Evolutionary conservation across 495 filamentous ascomycete species (phyloP).

Genomic region (Cercophora samala): DNA sequence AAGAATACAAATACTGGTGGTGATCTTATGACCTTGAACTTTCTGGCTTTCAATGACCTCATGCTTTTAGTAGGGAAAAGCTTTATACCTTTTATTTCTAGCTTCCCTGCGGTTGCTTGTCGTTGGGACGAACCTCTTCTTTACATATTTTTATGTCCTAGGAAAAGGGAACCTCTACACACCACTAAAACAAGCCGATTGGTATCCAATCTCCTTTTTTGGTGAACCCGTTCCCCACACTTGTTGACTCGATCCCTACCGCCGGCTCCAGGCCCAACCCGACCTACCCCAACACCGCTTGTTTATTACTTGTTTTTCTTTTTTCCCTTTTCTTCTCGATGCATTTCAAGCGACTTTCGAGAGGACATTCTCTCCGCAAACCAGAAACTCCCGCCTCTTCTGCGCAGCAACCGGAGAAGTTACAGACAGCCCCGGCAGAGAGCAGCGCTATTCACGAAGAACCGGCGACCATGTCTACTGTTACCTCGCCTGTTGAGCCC

Average conservation of each 20-base stretch:
- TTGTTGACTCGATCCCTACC: not conserved
- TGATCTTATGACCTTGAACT: too few species aligned
- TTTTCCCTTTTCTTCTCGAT: not conserved
- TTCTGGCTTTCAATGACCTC: too few species aligned
- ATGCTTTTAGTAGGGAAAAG: too few species aligned
- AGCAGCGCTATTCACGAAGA: not conserved
- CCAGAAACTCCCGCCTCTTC: not conserved
- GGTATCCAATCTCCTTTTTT: not conserved
- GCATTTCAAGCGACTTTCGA: not conserved
- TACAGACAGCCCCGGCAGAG: not conserved
- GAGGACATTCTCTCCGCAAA: slow-evolving; percentile 2
- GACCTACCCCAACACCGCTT: not conserved
- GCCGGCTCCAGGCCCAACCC: too few species aligned
- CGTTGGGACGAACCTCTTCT: too few species aligned
- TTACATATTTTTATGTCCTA: too few species aligned
- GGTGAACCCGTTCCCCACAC: not conserved
- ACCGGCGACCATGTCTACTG: not conserved
- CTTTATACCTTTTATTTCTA: too few species aligned
- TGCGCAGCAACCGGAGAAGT: not conserved
- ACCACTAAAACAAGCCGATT: too few species aligned
- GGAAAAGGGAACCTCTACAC: too few species aligned
- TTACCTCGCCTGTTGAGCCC: slow-evolving; percentile 40
- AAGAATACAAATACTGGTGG: too few species aligned
- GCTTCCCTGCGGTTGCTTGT: too few species aligned
- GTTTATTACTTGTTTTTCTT: not conserved